Evolutionary conservation across 345 rosid genomes (phyloP).

Genomic region (Salix arbutifolia): DNA sequence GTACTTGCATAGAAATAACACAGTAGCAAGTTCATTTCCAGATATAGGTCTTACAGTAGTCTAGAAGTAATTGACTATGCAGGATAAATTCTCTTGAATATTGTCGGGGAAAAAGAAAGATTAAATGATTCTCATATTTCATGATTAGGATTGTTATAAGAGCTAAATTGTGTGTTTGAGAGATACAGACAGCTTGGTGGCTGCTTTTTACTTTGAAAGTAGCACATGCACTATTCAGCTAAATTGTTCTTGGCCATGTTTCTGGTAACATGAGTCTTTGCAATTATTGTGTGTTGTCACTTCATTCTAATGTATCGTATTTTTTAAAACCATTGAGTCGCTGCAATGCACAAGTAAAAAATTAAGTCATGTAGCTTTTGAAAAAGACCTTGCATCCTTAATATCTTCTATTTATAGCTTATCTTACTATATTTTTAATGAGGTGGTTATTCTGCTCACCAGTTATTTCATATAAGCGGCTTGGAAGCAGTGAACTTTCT

Average conservation of each 20-base stretch:
- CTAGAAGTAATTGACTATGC: not conserved
- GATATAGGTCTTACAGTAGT: not conserved
- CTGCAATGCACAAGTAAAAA: not conserved
- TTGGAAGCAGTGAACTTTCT: slow-evolving; percentile 71
- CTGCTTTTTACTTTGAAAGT: not conserved
- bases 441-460: slow-evolving; percentile 25
- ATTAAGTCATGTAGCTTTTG: not conserved
- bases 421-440: not conserved
- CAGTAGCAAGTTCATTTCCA: not conserved
- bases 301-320: not conserved
- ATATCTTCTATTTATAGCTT: not conserved
- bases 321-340: not conserved
- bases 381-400: not conserved
- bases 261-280: not conserved
- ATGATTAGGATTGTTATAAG: not conserved
- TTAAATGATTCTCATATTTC: not conserved
- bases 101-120: not conserved
- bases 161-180: not conserved
- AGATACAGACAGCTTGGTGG: not conserved
- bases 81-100: not conserved
- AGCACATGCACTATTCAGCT: not conserved
- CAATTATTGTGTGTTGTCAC: not conserved
- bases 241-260: not conserved
- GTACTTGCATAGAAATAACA: not conserved
- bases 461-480: slow-evolving; percentile 75